A percentile compares a stretch with the other conserved stretches of the same genome.
Evolutionary conservation across 2,329 filamentous ascomycete species (phyloP).

Genomic region (Claviceps digitariae): DNA sequence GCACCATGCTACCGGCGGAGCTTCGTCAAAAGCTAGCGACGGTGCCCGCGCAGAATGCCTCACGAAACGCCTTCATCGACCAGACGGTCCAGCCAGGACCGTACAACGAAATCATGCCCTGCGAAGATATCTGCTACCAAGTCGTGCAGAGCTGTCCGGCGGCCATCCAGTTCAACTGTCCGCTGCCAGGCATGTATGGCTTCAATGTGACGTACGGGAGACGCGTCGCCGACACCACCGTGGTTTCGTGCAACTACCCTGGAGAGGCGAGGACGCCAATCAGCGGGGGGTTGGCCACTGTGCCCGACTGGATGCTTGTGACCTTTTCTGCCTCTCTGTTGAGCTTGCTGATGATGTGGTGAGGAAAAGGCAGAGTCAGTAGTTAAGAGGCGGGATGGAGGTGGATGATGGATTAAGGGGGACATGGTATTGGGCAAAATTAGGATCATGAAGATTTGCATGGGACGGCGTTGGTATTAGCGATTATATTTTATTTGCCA

Average conservation of each 20-base stretch:
- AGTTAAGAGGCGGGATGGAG: neutral
- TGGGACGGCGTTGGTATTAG: neutral
- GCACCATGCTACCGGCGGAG: conserved; percentile 34
- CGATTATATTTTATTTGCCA: too few species aligned
- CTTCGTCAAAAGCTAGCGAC: conserved; percentile 11
- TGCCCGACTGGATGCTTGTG: conserved; percentile 8
- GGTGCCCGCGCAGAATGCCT: conserved; percentile 25
- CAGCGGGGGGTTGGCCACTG: conserved; percentile 7
- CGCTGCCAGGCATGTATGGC: conserved; percentile 25
- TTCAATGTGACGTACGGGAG: conserved; percentile 24
- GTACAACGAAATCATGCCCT: conserved; percentile 87
- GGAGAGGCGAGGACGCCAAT: conserved; percentile 21
- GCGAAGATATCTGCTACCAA: conserved; percentile 74
- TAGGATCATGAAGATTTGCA: neutral
- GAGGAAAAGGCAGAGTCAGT: neutral
- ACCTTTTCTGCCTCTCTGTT: neutral
- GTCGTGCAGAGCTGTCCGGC: conserved; percentile 78
- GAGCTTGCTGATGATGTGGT: neutral
- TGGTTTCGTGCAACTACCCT: conserved; percentile 25
- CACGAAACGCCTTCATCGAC: conserved; percentile 64
- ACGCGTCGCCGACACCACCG: conserved; percentile 11
- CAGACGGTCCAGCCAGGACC: conserved; percentile 61
- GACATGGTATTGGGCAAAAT: neutral
- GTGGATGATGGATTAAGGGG: neutral
- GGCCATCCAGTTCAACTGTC: conserved; percentile 62